Percentiles rank a stretch among this genome's conserved stretches.
These are phyloP conservation scores for Cryptosporidium bovis DNA, from an alignment of 169 alveolate genomes.

Conservation along the genomic window DNA sequence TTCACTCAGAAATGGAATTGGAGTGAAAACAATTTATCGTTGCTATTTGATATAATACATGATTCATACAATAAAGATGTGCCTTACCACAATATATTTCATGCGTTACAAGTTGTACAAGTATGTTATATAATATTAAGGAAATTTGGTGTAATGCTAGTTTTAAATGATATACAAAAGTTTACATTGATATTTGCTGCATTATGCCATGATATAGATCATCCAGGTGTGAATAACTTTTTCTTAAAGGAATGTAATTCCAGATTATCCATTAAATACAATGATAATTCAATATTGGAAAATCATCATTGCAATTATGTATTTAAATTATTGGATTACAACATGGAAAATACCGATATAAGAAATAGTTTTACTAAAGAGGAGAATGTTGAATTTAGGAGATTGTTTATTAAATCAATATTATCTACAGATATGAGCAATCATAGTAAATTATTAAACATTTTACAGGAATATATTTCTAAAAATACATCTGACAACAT, in stretches of 20 bases:
- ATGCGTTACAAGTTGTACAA: slow-evolving; percentile 88
- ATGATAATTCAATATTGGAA: slow-evolving; percentile 84
- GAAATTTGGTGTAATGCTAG: slow-evolving; percentile 68
- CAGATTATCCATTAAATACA: slow-evolving; percentile 80
- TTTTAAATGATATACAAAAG: slow-evolving; percentile 77
- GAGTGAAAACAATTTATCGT: slow-evolving; percentile 9
- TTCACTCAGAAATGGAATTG: slow-evolving; percentile 59
- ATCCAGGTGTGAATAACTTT: slow-evolving; percentile 85
- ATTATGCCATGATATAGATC: slow-evolving; percentile 86
- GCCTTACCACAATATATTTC: slow-evolving; percentile 88
- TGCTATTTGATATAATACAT: slow-evolving; percentile 36
- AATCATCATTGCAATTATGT: slow-evolving; percentile 82
- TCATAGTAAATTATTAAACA: slow-evolving; percentile 61
- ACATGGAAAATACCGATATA: slow-evolving; percentile 70
- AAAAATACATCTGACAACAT: not conserved
- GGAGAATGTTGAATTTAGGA: slow-evolving; percentile 76
- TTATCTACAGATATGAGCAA: slow-evolving; percentile 81
- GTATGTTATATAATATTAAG: slow-evolving; percentile 76
- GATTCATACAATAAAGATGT: slow-evolving; percentile 77
- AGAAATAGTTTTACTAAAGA: slow-evolving; percentile 76
- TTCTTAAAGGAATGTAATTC: slow-evolving; percentile 77
- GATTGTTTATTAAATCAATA: slow-evolving; percentile 78
- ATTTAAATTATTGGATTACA: slow-evolving; percentile 23
- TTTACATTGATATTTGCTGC: slow-evolving; percentile 83
- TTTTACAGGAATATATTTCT: slow-evolving; percentile 42